A percentile compares a stretch with the other conserved stretches of the same genome.
Evolutionary conservation across 2,329 filamentous ascomycete species (phyloP).

Genomic region (Chaetomium sp.): DNA sequence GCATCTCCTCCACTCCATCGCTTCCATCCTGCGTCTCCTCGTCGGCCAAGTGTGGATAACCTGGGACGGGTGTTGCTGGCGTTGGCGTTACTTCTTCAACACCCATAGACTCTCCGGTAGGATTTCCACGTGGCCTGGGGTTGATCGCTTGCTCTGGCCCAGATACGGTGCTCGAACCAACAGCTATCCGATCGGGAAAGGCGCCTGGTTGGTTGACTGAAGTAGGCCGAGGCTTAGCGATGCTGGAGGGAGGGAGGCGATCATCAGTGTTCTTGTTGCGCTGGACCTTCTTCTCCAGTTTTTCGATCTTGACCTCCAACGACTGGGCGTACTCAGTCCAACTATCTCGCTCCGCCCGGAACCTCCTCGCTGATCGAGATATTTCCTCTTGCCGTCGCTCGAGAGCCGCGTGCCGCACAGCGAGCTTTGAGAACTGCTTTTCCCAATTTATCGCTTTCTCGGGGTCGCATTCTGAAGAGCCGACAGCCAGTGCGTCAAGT

Average conservation of each 20-base stretch:
- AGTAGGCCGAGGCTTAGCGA: not conserved
- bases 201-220: not conserved
- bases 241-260: not conserved
- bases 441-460: slow-evolving; percentile 24
- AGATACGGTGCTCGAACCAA: slow-evolving; percentile 19
- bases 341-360: slow-evolving; percentile 46
- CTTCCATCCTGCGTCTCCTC: slow-evolving; percentile 19
- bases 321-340: slow-evolving; percentile 51
- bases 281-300: slow-evolving; percentile 44
- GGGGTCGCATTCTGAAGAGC: not conserved
- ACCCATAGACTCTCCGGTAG: not conserved
- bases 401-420: slow-evolving; percentile 43
- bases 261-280: slow-evolving; percentile 11
- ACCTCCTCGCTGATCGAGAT: slow-evolving; percentile 44
- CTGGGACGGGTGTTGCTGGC: not conserved
- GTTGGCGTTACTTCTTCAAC: slow-evolving; percentile 15
- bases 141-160: slow-evolving; percentile 16
- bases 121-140: slow-evolving; percentile 1
- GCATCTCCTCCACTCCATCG: slow-evolving; percentile 35
- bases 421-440: slow-evolving; percentile 25
- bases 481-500: not conserved
- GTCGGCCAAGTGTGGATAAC: not conserved
- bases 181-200: not conserved
- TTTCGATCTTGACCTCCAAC: slow-evolving; percentile 48
- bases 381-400: slow-evolving; percentile 45